Percentiles rank a stretch among this genome's conserved stretches.
These are phyloP conservation scores for Starmera stellimalicola DNA, from an alignment of 1,139 yeast genomes.

Conservation along the genomic window DNA sequence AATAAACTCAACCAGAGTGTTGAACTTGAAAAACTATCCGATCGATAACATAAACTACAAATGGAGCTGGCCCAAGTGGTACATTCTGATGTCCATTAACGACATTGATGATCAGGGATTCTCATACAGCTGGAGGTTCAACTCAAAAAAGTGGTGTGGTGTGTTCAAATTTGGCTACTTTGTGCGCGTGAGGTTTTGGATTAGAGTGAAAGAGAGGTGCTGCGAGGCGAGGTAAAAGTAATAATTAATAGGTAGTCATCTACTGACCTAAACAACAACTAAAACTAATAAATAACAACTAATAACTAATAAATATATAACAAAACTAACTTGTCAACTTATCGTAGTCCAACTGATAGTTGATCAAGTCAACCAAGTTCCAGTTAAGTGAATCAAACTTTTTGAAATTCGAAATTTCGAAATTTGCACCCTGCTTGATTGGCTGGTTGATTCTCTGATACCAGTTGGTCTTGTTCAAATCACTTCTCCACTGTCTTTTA, in stretches of 20 bases:
- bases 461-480: conserved; percentile 19
- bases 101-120: conserved; percentile 66
- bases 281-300: not conserved
- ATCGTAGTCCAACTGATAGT: conserved; percentile 14
- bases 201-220: conserved; percentile 32
- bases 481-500: conserved; percentile 26
- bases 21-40: conserved; percentile 30
- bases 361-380: conserved; percentile 17
- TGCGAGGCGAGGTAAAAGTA: too few relatives aligned
- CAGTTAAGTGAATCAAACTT: conserved; percentile 29
- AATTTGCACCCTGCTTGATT: conserved; percentile 18
- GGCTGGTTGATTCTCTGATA: conserved; percentile 20
- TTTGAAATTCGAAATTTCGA: conserved; percentile 25
- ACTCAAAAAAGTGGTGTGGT: conserved; percentile 49
- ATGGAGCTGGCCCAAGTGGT: conserved; percentile 58
- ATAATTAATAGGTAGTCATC: not conserved
- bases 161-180: conserved; percentile 43
- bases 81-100: conserved; percentile 49
- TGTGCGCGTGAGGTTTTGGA: conserved; percentile 56
- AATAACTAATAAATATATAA: too few relatives aligned
- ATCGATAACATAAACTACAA: conserved; percentile 44
- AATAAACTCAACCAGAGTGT: conserved; percentile 2
- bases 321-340: not conserved
- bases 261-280: not conserved
- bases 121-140: conserved; percentile 47